Evolutionary conservation across 208 protist genomes (phyloP), one percentile per base, ranked within the genome.

Genomic region (Acanthamoeba lenticulata): DNA sequence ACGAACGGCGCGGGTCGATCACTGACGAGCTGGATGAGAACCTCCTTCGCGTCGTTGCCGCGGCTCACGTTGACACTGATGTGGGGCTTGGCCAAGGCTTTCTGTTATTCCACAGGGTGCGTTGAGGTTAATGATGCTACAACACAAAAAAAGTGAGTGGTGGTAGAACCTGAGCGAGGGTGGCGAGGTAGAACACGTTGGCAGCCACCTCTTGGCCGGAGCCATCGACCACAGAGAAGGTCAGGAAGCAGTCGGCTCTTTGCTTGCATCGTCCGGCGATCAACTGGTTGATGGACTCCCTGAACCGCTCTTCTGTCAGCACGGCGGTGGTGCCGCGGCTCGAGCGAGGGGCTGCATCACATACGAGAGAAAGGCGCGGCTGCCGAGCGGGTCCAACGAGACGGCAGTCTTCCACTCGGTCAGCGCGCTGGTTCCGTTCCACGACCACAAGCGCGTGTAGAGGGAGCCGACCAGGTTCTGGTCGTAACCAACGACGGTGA

Each of bases 211-310:
- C 69, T 0, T 45, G 40, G 3, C 36, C 32, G 1, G 69, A 79
- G 7, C 6, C 38, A 47, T 79, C 69, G 36, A 79, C 69, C 0
- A 45, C 38, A 0, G 69, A 79, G 69, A 79, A 79, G 15, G 69
- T 79, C 34, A 79, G 69, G 69, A 79, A 79, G 40, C 69, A 79
- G 17, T 79, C 69, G 24, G 69, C 69, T 13, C 69, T 79, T 29
- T 79, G 69, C 38, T 79, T 79, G 24, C 69, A 79, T 36, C n/a
- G 40, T 9, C 69, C 69, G 19, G 69, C 27, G 24, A 79, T 79
- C 69, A 79, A 32, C 32, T 29, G 27, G 32, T 29, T 45, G 36
- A 79, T 79, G 38, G 69, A 79, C 1, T 42, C 69, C 36, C 69
- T 79, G 36, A 49, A 15, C 45, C 9, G 45, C 5, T 15, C 9